Evolutionary conservation across 2,329 filamentous ascomycete species (phyloP), one percentile per base, ranked within the genome.

Genomic region (Fusarium neocosmosporiellum): DNA sequence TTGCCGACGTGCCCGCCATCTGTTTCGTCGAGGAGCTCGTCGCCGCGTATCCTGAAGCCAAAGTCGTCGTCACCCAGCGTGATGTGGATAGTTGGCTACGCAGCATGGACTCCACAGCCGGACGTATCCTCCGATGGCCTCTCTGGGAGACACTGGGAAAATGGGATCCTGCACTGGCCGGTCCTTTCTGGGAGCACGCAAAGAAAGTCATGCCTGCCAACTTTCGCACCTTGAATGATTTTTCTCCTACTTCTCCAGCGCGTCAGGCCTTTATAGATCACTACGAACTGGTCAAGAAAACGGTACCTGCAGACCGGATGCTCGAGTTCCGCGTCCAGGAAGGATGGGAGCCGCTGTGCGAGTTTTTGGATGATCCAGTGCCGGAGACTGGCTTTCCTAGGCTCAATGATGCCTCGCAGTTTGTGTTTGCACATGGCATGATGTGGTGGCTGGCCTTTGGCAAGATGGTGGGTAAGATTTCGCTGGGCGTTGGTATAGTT

Each of bases 401-500:
- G 13, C 6, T 57, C 1, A 63, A 75, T n/a, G 67, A 73, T 16
- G 66, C 72, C 0, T 69, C 63, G 6, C 61, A 71, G 10, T 75
- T 71, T 41, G 31, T 73, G 7, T 53, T 73, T 50, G 64, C 36
- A 0, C 66, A 73, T 22, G 55, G 65, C 2, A 37, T 75, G 29
- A 73, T 75, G 53, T 75, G 70, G 72, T 75, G 70, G 72, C 29
- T 75, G 18, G 55, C 54, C 3, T 75, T 75, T 63, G 64, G 63
- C 0, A 75, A 69, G 29, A 75, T 73, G 59, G 33, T 69, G 1
- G 70, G 67, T 3, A 74, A 74, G 13, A 65, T 59, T 22, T 54
- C 57, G 0, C 58, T 68, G 8, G 53, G 41, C 11, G 37, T 55
- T 50, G 63, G 58, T 16, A 31, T 75, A 9, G 57, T 61, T 6